Evolutionary conservation across 1,284 basidiomycete species (phyloP).

Genomic region (Coniophora puteana): DNA sequence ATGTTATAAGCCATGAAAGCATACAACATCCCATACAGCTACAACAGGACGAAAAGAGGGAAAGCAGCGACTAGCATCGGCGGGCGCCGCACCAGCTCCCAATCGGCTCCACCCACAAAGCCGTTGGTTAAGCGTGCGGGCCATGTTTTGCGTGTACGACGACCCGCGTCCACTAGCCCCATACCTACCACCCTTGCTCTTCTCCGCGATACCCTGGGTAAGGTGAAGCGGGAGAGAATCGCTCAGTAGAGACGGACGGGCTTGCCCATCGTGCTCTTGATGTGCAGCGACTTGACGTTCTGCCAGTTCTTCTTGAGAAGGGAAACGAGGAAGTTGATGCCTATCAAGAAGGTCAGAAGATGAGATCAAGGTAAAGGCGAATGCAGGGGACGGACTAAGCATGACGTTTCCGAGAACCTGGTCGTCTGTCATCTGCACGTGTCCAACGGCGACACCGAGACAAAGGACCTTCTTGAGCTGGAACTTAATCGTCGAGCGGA

Average conservation of each 20-base stretch:
- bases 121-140: slow-evolving; percentile 93
- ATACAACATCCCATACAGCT: slow-evolving; percentile 15
- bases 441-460: slow-evolving; percentile 97
- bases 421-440: slow-evolving; percentile 97
- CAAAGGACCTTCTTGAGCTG: slow-evolving; percentile 99
- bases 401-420: slow-evolving; percentile 97
- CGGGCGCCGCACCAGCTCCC: slow-evolving; percentile 67
- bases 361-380: background rate
- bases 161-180: slow-evolving; percentile 21
- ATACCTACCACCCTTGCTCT: slow-evolving; percentile 11
- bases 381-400: slow-evolving; percentile 62
- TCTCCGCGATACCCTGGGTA: slow-evolving; percentile 3
- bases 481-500: slow-evolving; percentile 99
- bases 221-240: no score
- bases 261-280: slow-evolving; percentile 99
- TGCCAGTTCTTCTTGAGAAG: slow-evolving; percentile 99
- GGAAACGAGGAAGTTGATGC: slow-evolving; percentile 99
- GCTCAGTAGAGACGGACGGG: slow-evolving; percentile 88
- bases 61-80: no score
- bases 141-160: slow-evolving; percentile 79
- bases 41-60: slow-evolving; percentile 13
- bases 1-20: slow-evolving; percentile 14
- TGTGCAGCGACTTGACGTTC: slow-evolving; percentile 98
- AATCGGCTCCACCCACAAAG: slow-evolving; percentile 69
- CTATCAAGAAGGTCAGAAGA: slow-evolving; percentile 32